phyloP scores from a whole-genome alignment of 1,139 yeast species.

The Pichia sp. region DNA sequence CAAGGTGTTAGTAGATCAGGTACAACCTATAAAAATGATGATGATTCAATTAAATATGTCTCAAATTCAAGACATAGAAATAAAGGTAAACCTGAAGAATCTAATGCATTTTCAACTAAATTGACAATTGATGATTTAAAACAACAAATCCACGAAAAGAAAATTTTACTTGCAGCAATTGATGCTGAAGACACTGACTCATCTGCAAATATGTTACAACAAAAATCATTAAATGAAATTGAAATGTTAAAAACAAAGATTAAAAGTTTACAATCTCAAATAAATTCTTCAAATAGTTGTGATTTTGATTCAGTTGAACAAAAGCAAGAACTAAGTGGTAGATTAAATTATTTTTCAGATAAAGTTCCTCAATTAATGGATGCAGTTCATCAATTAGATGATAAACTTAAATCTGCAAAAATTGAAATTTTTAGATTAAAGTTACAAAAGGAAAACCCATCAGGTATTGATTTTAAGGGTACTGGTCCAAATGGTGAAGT shows the following conservation, averaged over 20 bases:
- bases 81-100: constrained; percentile 7
- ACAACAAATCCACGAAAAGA: constrained; percentile 62
- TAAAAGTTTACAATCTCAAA: constrained; percentile 41
- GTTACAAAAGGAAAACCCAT: constrained; percentile 58
- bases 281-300: constrained; percentile 25
- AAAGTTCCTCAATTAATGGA: constrained; percentile 63
- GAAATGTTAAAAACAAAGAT: constrained; percentile 60
- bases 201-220: constrained; percentile 21
- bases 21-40: constrained; percentile 65
- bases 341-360: constrained; percentile 53
- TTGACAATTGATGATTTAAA: constrained; percentile 45
- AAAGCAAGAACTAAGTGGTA: constrained; percentile 41
- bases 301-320: constrained; percentile 27
- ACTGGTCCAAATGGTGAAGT: constrained; percentile 81
- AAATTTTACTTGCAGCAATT: constrained; percentile 61
- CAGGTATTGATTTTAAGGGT: constrained; percentile 60
- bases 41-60: constrained; percentile 53
- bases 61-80: constrained; percentile 61
- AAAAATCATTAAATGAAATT: constrained; percentile 42
- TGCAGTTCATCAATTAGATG: constrained; percentile 56
- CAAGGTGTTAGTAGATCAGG: constrained; percentile 35
- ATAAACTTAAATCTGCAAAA: constrained; percentile 61
- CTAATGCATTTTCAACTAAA: constrained; percentile 19
- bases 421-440: constrained; percentile 53
- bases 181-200: constrained; percentile 59